These are phyloP conservation scores for Anthracocystis panici-leucophaei DNA, from an alignment of 1,284 basidiomycete genomes.

Conservation along the genomic window DNA sequence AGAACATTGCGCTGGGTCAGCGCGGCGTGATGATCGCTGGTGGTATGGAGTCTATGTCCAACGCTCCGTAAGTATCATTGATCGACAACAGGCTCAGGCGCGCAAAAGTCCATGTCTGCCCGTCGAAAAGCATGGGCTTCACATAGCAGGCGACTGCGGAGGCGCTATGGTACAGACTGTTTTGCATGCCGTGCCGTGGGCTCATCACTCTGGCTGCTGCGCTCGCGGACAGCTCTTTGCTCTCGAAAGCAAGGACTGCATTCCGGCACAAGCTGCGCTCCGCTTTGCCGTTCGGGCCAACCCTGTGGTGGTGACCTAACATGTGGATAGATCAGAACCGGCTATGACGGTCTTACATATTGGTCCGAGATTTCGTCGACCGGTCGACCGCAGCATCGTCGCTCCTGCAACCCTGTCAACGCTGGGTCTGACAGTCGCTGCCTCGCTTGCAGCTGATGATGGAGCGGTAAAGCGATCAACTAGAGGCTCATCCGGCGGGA, in stretches of 20 bases:
- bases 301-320: not conserved
- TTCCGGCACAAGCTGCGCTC: conserved; percentile 24
- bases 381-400: not conserved
- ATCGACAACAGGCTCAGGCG: not conserved
- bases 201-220: not conserved
- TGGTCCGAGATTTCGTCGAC: conserved; percentile 2
- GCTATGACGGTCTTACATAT: not conserved
- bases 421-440: no score
- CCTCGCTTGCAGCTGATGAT: no score
- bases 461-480: not conserved
- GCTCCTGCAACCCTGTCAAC: no score
- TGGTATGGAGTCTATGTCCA: conserved; percentile 72
- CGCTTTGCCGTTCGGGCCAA: conserved; percentile 15
- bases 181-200: not conserved
- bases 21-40: conserved; percentile 71
- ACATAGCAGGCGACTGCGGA: not conserved
- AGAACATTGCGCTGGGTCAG: conserved; percentile 71
- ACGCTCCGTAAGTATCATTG: conserved; percentile 68
- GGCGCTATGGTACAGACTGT: not conserved
- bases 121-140: not conserved
- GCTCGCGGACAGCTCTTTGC: not conserved
- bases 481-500: not conserved
- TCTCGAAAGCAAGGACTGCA: not conserved
- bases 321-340: conserved; percentile 1
- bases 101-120: not conserved